Evolutionary conservation across 768 basidiomycete species (phyloP), one percentile per base, ranked within the genome.

Genomic region (Arthromyces matolae): DNA sequence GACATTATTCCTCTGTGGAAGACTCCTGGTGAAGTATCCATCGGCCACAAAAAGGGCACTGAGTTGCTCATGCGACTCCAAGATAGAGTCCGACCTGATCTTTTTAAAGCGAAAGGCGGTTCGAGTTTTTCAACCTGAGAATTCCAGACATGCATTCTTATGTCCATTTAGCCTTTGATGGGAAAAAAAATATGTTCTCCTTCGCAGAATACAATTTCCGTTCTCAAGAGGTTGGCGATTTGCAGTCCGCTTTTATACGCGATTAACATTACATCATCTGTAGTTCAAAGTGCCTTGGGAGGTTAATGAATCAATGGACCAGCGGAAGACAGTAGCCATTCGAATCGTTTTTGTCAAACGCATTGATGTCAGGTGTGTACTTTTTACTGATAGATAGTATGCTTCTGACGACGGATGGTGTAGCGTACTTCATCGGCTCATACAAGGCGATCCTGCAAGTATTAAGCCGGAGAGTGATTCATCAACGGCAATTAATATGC

Each of bases 111-210:
- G 5, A 49, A 56, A 6, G 67, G 61, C 32, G 66, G 64, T 63
- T 14, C 45, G 59, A 33, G 10, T 9, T 10, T 38, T 27, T 41
- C 42, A n/a, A n/a, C 19, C 25, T 20, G 7, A 36, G 14, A 33
- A 9, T n/a, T n/a, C 2, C n/a, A n/a, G n/a, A 4, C 23, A 20
- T 12, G 2, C 9, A 7, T 45, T 12, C 31, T 38, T 44, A 27
- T 18, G 20, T 29, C 8, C 2, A 1, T 43, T 8, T 16, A 70
- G 68, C 64, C 1, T 70, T 53, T 41, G 68, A 68, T 45, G 68
- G 68, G 7, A 64, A 65, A 44, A 63, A 64, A 37, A 70, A 70
- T 38, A 42, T 70, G 0, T 70, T 57, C 32, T 63, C 66, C 1
- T 57, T 55, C 23, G 23, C 38, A 27, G 39, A 45, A 10, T 67